phyloP scores from a whole-genome alignment of 441 rosid species.

The Sinapis alba region DNA sequence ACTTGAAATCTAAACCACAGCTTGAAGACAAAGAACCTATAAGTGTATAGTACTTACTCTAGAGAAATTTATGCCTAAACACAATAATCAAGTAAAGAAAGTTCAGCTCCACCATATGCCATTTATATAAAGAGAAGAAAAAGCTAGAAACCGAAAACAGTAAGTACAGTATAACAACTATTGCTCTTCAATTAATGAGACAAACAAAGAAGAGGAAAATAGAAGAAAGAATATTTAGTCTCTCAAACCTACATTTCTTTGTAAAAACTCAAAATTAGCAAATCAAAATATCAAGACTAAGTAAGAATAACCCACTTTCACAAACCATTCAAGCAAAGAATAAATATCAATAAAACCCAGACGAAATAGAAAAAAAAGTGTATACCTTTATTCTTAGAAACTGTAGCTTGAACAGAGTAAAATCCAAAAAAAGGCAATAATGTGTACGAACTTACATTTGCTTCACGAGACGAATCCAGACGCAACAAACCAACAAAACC shows the following conservation, averaged over 20 bases:
- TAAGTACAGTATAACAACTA: slow-evolving; percentile 30
- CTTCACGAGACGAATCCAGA: slow-evolving; percentile 25
- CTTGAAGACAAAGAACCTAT: slow-evolving; percentile 18
- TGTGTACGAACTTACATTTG: slow-evolving; percentile 35
- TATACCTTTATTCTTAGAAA: slow-evolving; percentile 10
- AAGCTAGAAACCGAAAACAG: slow-evolving; percentile 25
- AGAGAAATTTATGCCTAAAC: slow-evolving; percentile 9
- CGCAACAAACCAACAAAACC: not conserved
- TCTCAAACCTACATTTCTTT: not conserved
- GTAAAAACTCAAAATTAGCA: not conserved
- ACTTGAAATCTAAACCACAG: slow-evolving; percentile 9
- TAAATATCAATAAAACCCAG: slow-evolving; percentile 3
- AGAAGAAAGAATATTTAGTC: slow-evolving; percentile 19
- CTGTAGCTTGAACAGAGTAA: slow-evolving; percentile 26
- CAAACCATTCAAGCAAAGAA: slow-evolving; percentile 40
- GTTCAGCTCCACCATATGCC: slow-evolving; percentile 23
- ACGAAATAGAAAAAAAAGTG: not conserved
- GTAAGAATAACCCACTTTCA: slow-evolving; percentile 28
- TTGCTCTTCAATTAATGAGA: slow-evolving; percentile 28
- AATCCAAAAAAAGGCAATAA: slow-evolving; percentile 23
- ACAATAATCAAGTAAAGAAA: slow-evolving; percentile 31
- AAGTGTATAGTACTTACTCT: not conserved
- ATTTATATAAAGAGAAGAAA: slow-evolving; percentile 19
- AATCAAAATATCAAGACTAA: slow-evolving; percentile 27
- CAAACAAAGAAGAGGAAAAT: slow-evolving; percentile 22